phyloP scores from a whole-genome alignment of 495 filamentous ascomycete genomes.

The Evernia prunastri region DNA sequence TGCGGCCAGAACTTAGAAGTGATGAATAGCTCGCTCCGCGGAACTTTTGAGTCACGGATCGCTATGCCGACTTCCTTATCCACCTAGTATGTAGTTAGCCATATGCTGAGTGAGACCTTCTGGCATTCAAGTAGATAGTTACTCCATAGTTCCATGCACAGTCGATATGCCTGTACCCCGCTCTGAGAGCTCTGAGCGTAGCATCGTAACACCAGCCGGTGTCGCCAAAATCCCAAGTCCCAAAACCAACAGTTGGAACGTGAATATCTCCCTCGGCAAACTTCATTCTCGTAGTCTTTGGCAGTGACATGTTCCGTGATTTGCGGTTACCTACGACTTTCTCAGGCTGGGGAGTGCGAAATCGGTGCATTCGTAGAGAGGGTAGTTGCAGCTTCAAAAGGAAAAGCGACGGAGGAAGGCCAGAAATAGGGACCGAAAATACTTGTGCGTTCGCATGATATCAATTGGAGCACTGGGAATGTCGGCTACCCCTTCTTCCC shows the following conservation, averaged over 20 bases:
- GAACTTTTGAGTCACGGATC: conserved; percentile 50
- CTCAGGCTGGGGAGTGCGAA: background rate
- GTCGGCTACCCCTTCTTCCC: background rate
- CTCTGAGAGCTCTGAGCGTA: conserved; percentile 39
- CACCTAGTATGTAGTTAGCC: conserved; percentile 8
- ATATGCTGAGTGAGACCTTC: background rate
- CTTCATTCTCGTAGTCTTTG: conserved; percentile 6
- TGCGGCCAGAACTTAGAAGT: conserved; percentile 66
- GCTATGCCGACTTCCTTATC: conserved; percentile 57
- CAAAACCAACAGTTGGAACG: conserved; percentile 15
- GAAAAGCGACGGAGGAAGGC: background rate
- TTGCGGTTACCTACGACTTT: too few species aligned
- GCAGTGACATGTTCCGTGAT: conserved; percentile 7
- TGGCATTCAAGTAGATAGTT: background rate
- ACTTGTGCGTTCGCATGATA: background rate
- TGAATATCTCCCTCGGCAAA: conserved; percentile 1
- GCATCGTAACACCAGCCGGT: conserved; percentile 27
- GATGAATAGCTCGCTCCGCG: conserved; percentile 60
- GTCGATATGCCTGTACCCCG: conserved; percentile 64
- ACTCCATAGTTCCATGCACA: conserved; percentile 64
- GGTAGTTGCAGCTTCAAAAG: background rate
- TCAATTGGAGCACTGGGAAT: background rate
- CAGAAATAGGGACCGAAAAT: background rate
- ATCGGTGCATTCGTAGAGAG: background rate
- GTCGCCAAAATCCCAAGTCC: conserved; percentile 12